These are phyloP conservation scores for Coemansia javaensis DNA, from an alignment of 192 early-diverging fungal species.

Conservation along the genomic window DNA sequence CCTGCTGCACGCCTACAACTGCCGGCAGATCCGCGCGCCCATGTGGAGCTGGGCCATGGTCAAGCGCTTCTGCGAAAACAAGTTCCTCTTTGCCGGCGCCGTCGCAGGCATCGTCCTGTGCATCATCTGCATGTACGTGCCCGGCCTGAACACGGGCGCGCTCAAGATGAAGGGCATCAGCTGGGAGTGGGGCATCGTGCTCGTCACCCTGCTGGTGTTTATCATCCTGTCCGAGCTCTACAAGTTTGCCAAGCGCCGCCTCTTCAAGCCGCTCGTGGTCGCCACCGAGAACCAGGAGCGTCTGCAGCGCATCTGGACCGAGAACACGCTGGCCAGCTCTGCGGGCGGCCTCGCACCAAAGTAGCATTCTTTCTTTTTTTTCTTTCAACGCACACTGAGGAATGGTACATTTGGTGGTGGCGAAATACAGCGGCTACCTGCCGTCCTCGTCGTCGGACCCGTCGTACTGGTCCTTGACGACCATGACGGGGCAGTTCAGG, in stretches of 20 bases:
- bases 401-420: neutral
- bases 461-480: conserved; percentile 50
- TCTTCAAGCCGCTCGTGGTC: conserved; percentile 34
- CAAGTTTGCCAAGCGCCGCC: conserved; percentile 57
- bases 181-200: conserved; percentile 72
- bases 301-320: conserved; percentile 51
- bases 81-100: conserved; percentile 46
- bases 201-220: conserved; percentile 57
- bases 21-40: conserved; percentile 60
- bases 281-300: conserved; percentile 42
- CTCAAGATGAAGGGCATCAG: conserved; percentile 60
- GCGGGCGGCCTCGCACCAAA: conserved; percentile 20
- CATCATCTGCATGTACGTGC: conserved; percentile 61
- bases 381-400: neutral
- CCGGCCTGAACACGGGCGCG: conserved; percentile 57
- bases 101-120: conserved; percentile 52
- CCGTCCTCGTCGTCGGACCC: conserved; percentile 35
- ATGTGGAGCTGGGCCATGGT: conserved; percentile 54
- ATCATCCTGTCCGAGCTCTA: conserved; percentile 61
- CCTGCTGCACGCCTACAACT: conserved; percentile 73
- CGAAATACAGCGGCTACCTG: neutral
- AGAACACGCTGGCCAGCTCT: conserved; percentile 38
- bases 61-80: conserved; percentile 51
- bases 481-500: conserved; percentile 40
- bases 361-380: conserved; percentile 1